Base-by-base conservation (phyloP, 2,329 filamentous ascomycete species). In the Cryphonectria nitschkei region DNA sequence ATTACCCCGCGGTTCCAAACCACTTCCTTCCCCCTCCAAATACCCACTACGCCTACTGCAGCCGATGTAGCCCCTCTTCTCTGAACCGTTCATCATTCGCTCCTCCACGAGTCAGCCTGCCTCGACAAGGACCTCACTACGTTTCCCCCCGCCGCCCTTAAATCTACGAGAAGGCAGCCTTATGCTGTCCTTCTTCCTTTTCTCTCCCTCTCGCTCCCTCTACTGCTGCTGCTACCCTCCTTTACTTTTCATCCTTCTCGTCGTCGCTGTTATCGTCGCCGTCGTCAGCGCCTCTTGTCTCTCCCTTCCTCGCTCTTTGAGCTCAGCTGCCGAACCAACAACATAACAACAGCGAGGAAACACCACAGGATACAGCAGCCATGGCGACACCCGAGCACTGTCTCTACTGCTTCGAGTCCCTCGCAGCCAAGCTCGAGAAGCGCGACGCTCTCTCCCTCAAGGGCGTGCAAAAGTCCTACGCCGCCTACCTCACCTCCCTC, bases 331-430 rank as follows among this genome's bases (percentile, higher is more conserved):
- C 34, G 16, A 22, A 46, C 43, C 43, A 46, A 46, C 14, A 22
- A 41, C 22, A 32, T 11, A 39, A 64, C n/a, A 32, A 9, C 13
- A 13, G 2, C 32, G 26, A 19, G 2, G 26, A 60, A 3, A 41
- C 7, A 56, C 32, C n/a, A 29, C n/a, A 29, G 13, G 29, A 34
- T 16, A 60, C 19, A 65, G 9, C 16, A 52, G 76, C 54, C 75
- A 98, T 98, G 95, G 95, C 96, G 65, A 92, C 92, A 70, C 82
- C 88, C 76, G 91, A 91, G 72, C 95, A 98, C 82, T 98, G 95
- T 81, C 90, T 95, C 77, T 95, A 91, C 82, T 98, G 95, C 84
- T 98, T 99, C 85, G 96, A 99, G 82, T 86, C 87, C 56, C 89
- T 99, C 52, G 87, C 89, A 65, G 92, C 95, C 68, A 88, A 90